These are phyloP conservation scores for Aspergillus novoparasiticus DNA, from an alignment of 2,329 filamentous ascomycete species.

Conservation along the genomic window DNA sequence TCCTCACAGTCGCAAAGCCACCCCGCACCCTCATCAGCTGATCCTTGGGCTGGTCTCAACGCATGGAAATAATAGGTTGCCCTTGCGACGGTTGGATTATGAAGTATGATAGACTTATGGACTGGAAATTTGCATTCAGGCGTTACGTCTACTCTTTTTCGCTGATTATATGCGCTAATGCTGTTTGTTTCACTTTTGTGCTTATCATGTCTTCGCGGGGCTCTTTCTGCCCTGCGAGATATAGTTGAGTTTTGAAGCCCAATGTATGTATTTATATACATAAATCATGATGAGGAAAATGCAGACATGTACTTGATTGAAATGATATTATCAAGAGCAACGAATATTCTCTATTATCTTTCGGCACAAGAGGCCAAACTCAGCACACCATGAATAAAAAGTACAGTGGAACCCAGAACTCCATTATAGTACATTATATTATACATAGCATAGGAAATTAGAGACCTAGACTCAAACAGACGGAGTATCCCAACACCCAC, in stretches of 20 bases:
- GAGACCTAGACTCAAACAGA: not conserved
- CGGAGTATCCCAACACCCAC: not conserved
- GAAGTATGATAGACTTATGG: conserved; percentile 27
- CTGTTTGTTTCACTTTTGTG: conserved; percentile 1
- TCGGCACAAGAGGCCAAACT: not conserved
- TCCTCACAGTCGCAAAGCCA: conserved; percentile 27
- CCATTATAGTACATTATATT: not conserved
- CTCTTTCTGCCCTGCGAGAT: not conserved
- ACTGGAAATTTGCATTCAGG: conserved; percentile 21
- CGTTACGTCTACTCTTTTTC: conserved; percentile 15
- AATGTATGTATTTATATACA: conserved; percentile 1
- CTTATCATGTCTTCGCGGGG: not conserved
- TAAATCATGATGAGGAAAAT: not conserved
- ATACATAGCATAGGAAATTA: not conserved
- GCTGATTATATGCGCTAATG: not conserved
- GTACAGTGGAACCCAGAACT: not conserved
- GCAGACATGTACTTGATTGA: not conserved
- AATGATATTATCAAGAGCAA: not conserved
- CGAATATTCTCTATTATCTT: not conserved
- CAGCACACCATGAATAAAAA: not conserved
- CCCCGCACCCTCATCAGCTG: conserved; percentile 40
- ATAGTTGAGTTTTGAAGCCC: not conserved
- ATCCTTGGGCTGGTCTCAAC: conserved; percentile 73
- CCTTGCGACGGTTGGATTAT: conserved; percentile 5
- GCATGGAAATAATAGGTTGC: conserved; percentile 63